Percentiles rank a stretch among this genome's conserved stretches.
These are phyloP conservation scores for Fragilaria crotonensis DNA, from an alignment of 108 stramenopile genomes.

Conservation along the genomic window DNA sequence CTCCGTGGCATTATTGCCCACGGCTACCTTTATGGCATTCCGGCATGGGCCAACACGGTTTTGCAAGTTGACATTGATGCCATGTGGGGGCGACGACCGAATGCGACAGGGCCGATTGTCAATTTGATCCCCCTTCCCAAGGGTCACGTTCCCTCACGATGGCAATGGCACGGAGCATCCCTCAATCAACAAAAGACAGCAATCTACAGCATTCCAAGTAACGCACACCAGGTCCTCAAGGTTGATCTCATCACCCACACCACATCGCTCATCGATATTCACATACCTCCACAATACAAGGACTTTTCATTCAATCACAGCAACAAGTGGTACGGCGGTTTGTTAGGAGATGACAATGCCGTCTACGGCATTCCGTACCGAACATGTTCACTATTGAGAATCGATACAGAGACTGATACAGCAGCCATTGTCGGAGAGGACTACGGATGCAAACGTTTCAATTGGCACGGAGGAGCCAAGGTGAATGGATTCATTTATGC, in stretches of 20 bases:
- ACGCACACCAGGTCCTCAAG: conserved; percentile 66
- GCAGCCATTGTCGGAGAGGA: conserved; percentile 56
- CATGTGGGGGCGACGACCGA: conserved; percentile 37
- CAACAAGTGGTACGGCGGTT: conserved; percentile 85
- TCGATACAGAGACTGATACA: conserved; percentile 51
- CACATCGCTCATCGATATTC: conserved; percentile 49
- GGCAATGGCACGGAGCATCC: conserved; percentile 87
- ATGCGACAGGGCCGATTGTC: conserved; percentile 15
- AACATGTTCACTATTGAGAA: conserved; percentile 48
- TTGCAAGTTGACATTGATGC: conserved; percentile 60
- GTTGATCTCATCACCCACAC: conserved; percentile 58
- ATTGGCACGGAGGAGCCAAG: conserved; percentile 83
- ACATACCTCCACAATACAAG: conserved; percentile 32
- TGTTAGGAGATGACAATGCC: conserved; percentile 63
- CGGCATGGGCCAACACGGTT: conserved; percentile 54
- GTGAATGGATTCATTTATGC: conserved; percentile 59
- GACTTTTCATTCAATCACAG: conserved; percentile 31
- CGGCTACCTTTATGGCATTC: conserved; percentile 76
- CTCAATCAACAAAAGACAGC: conserved; percentile 63
- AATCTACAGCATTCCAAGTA: conserved; percentile 80
- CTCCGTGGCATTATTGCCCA: conserved; percentile 61
- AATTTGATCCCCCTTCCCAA: conserved; percentile 38
- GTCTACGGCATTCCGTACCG: conserved; percentile 78
- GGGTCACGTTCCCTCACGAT: conserved; percentile 32
- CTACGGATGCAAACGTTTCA: conserved; percentile 52